phyloP scores from a whole-genome alignment of 352 stramenopile genomes.

The Peronospora belbahrii region DNA sequence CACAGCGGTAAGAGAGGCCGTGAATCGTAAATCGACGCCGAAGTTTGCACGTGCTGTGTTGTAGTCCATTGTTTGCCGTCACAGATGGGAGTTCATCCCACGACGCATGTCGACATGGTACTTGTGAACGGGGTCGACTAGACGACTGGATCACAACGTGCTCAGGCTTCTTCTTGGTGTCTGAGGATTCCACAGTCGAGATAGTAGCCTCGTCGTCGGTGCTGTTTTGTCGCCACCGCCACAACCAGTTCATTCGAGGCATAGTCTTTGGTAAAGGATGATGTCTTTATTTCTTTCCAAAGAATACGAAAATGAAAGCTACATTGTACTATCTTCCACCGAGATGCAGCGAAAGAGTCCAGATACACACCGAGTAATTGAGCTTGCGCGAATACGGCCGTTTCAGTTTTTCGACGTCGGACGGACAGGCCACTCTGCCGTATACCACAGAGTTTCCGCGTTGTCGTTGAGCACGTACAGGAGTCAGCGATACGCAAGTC shows the following conservation, averaged over 20 bases:
- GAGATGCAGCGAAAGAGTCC: neutral
- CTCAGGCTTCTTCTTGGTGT: neutral
- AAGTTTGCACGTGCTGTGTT: conserved; percentile 3
- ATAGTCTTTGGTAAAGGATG: neutral
- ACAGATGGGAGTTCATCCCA: neutral
- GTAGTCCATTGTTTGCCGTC: neutral
- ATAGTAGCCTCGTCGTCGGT: neutral
- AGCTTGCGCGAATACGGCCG: neutral
- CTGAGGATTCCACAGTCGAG: neutral
- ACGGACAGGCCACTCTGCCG: neutral
- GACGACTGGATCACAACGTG: neutral
- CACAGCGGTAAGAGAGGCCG: conserved; percentile 1
- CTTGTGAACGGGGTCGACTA: conserved; percentile 1
- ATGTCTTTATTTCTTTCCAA: neutral
- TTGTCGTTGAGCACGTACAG: neutral
- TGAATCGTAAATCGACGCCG: conserved; percentile 7
- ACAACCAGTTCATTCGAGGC: conserved; percentile 3
- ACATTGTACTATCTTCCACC: neutral
- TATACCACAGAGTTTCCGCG: neutral
- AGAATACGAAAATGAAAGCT: conserved; percentile 7
- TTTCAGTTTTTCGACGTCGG: neutral
- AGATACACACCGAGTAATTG: neutral
- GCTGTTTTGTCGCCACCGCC: neutral
- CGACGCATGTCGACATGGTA: neutral
- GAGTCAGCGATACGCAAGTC: neutral